phyloP scores from a whole-genome alignment of 2,329 filamentous ascomycete species.

The Verticillium dahliae region DNA sequence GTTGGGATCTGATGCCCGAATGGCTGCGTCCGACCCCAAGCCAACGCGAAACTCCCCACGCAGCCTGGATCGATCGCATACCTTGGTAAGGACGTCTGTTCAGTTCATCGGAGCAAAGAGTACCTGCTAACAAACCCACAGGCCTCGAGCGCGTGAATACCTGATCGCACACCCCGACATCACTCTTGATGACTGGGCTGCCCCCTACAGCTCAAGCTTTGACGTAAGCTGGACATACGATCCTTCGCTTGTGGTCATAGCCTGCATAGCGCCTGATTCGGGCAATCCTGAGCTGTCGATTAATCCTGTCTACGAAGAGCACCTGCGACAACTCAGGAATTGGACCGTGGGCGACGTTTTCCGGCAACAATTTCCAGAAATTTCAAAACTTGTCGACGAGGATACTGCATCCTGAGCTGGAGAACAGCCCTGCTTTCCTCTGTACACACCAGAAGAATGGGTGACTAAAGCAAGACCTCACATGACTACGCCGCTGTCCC shows the following conservation, averaged over 20 bases:
- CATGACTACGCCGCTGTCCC: too few relatives aligned
- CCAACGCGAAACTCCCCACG: conserved; percentile 19
- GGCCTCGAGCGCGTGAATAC: conserved; percentile 21
- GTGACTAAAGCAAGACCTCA: too few relatives aligned
- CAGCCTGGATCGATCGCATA: conserved; percentile 24
- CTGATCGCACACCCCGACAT: conserved; percentile 21
- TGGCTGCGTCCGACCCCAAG: conserved; percentile 20
- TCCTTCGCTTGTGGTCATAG: conserved; percentile 17
- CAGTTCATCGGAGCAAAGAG: neutral
- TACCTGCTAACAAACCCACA: conserved; percentile 2
- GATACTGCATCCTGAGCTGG: conserved; percentile 6
- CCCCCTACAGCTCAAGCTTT: conserved; percentile 22
- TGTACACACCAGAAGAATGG: too few relatives aligned
- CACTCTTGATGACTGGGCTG: conserved; percentile 22
- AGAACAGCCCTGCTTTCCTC: too few relatives aligned
- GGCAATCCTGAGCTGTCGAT: conserved; percentile 14
- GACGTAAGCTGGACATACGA: conserved; percentile 22
- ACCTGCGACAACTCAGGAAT: conserved; percentile 20
- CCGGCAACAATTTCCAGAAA: conserved; percentile 16
- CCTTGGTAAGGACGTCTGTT: conserved; percentile 15
- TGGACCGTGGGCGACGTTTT: conserved; percentile 21
- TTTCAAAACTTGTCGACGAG: conserved; percentile 16
- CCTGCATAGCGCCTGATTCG: conserved; percentile 7
- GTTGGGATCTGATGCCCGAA: conserved; percentile 20
- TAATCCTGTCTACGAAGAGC: conserved; percentile 23